Percentiles rank a stretch among this genome's conserved stretches.
These are phyloP conservation scores for Neonectria neomacrospora DNA, from an alignment of 2,329 filamentous ascomycete species.

Conservation along the genomic window DNA sequence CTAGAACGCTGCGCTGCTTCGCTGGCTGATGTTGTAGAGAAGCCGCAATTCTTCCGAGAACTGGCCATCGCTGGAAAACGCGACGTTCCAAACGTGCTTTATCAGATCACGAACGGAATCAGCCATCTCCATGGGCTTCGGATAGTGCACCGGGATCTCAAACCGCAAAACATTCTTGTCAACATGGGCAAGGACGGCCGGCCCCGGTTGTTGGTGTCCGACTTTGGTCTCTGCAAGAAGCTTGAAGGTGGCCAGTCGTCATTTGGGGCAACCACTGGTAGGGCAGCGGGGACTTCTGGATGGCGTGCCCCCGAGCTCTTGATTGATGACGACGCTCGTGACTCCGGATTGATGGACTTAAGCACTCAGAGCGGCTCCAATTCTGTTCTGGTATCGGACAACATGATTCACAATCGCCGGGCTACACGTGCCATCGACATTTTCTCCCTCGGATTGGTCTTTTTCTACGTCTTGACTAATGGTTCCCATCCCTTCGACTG, in stretches of 20 bases:
- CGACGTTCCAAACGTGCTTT: constrained; percentile 82
- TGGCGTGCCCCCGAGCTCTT: constrained; percentile 97
- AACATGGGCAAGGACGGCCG: constrained; percentile 75
- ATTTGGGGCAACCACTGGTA: constrained; percentile 91
- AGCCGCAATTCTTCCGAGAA: constrained; percentile 72
- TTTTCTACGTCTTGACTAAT: constrained; percentile 97
- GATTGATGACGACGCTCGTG: constrained; percentile 76
- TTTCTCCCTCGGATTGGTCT: constrained; percentile 96
- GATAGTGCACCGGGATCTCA: constrained; percentile 96
- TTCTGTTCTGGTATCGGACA: constrained; percentile 66
- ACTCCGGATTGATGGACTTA: constrained; percentile 58
- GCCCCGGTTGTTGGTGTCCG: constrained; percentile 91
- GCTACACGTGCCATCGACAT: constrained; percentile 97
- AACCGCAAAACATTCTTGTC: constrained; percentile 97
- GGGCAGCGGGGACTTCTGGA: constrained; percentile 91
- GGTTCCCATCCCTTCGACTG: constrained; percentile 94
- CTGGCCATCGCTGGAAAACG: constrained; percentile 78
- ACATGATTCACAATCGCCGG: constrained; percentile 72
- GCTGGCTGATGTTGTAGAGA: constrained; percentile 89
- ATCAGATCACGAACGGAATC: constrained; percentile 90
- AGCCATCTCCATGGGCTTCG: constrained; percentile 89
- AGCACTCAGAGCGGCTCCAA: constrained; percentile 71
- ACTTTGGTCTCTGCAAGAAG: constrained; percentile 98
- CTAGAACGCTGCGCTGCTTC: constrained; percentile 94
- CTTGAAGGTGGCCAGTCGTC: constrained; percentile 94